These are phyloP conservation scores for Purpureocillium takamizusanense DNA, from an alignment of 2,329 filamentous ascomycete genomes.

Conservation along the genomic window DNA sequence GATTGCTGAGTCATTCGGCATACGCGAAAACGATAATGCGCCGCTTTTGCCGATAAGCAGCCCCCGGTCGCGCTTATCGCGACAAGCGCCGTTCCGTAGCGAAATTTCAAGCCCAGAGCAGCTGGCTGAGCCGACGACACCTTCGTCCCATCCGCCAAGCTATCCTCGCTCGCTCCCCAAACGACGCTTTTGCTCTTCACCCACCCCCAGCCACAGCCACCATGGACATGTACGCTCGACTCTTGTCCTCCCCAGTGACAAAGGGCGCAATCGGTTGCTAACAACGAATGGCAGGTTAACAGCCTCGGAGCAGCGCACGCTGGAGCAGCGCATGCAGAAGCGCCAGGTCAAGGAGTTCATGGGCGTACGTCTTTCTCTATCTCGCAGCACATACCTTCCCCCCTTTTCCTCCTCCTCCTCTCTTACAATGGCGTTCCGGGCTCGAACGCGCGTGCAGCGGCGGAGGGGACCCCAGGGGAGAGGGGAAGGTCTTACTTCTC, in stretches of 20 bases:
- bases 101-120: conserved; percentile 18
- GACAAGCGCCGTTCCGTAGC: conserved; percentile 4
- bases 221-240: conserved; percentile 9
- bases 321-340: conserved; percentile 90
- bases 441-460: no score
- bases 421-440: no score
- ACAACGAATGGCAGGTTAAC: no score
- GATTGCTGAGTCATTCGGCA: no score
- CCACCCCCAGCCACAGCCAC: conserved; percentile 1
- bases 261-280: no score
- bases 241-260: no score
- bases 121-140: neutral
- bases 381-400: conserved; percentile 2
- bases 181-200: neutral
- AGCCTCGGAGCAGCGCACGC: conserved; percentile 77
- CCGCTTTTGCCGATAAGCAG: neutral
- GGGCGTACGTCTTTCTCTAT: conserved; percentile 54
- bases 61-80: neutral
- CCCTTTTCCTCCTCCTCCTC: neutral
- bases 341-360: conserved; percentile 99
- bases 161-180: neutral
- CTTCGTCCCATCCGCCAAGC: conserved; percentile 2
- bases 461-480: no score
- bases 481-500: no score
- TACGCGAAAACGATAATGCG: conserved; percentile 54